A percentile compares a stretch with the other conserved stretches of the same genome.
Conservation (phyloP, 306 rosid species). For the Parietaria judaica region DNA sequence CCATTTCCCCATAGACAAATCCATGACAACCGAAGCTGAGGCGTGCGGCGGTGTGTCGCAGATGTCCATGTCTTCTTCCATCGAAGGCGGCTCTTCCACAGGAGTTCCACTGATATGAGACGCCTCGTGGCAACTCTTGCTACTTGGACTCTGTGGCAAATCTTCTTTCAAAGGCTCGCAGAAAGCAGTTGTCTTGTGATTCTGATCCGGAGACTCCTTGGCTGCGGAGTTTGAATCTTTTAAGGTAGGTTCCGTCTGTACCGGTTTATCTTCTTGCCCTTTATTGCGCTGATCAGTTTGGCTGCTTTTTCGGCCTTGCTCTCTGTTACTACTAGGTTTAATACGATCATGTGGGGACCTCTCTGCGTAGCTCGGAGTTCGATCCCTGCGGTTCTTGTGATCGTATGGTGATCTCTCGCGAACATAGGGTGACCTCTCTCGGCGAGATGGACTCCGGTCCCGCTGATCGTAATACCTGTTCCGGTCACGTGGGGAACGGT, state of each 20-base stretch:
- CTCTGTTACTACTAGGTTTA: constrained; percentile 34
- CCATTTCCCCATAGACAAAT: constrained; percentile 76
- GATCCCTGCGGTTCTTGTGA: constrained; percentile 48
- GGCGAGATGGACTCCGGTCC: constrained; percentile 53
- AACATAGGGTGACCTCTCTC: constrained; percentile 59
- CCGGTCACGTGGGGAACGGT: constrained; percentile 77
- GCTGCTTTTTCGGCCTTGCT: constrained; percentile 42
- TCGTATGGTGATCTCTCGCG: constrained; percentile 57
- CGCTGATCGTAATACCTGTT: constrained; percentile 58
- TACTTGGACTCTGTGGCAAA: constrained; percentile 46
- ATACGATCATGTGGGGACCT: constrained; percentile 51
- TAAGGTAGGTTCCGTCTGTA: constrained; percentile 42
- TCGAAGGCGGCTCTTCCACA: constrained; percentile 74
- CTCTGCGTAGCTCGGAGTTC: constrained; percentile 53
- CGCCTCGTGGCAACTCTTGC: constrained; percentile 33
- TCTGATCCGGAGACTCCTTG: constrained; percentile 53
- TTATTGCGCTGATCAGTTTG: constrained; percentile 44
- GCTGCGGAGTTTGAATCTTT: constrained; percentile 30
- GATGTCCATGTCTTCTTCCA: constrained; percentile 99
- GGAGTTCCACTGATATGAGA: constrained; percentile 35
- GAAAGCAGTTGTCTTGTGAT: constrained; percentile 31
- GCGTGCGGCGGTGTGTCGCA: constrained; percentile 97
- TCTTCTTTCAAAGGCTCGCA: constrained; percentile 42
- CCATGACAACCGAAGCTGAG: constrained; percentile 53
- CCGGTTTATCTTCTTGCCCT: constrained; percentile 51